phyloP scores from a whole-genome alignment of 2,329 filamentous ascomycete species.

The Acephala macrosclerotiorum region DNA sequence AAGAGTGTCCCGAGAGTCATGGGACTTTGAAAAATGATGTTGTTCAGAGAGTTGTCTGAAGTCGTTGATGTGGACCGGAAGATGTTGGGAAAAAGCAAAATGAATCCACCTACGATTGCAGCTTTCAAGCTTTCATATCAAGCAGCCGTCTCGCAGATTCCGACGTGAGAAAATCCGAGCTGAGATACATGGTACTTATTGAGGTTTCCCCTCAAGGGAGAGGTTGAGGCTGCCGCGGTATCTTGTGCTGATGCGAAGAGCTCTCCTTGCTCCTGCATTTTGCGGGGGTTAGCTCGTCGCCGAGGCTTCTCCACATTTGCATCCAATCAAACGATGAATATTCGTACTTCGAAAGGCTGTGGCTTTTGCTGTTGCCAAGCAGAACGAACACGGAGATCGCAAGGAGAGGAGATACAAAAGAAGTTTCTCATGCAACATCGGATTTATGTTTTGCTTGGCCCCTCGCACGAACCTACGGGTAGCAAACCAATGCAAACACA shows the following conservation, averaged over 20 bases:
- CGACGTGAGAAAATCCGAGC: background rate
- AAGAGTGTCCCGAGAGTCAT: too few relatives aligned
- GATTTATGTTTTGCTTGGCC: background rate
- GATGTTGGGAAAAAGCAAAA: background rate
- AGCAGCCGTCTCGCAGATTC: background rate
- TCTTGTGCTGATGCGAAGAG: background rate
- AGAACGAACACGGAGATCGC: background rate
- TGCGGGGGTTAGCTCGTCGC: background rate
- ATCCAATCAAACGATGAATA: too few relatives aligned
- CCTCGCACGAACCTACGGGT: background rate
- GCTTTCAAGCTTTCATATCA: background rate
- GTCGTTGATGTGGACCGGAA: background rate
- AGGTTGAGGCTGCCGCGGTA: slow-evolving; percentile 1
- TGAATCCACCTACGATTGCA: background rate
- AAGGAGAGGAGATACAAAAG: background rate
- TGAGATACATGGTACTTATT: background rate
- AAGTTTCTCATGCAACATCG: background rate
- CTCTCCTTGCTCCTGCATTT: slow-evolving; percentile 4
- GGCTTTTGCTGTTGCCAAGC: too few relatives aligned
- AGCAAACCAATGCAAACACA: background rate
- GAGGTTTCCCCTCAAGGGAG: background rate
- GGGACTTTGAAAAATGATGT: too few relatives aligned
- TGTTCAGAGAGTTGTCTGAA: background rate
- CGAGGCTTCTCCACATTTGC: background rate
- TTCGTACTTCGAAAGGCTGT: too few relatives aligned